Evolutionary conservation across 176 grass and related monocot genomes (phyloP).

Genomic region (Musa acuminata): DNA sequence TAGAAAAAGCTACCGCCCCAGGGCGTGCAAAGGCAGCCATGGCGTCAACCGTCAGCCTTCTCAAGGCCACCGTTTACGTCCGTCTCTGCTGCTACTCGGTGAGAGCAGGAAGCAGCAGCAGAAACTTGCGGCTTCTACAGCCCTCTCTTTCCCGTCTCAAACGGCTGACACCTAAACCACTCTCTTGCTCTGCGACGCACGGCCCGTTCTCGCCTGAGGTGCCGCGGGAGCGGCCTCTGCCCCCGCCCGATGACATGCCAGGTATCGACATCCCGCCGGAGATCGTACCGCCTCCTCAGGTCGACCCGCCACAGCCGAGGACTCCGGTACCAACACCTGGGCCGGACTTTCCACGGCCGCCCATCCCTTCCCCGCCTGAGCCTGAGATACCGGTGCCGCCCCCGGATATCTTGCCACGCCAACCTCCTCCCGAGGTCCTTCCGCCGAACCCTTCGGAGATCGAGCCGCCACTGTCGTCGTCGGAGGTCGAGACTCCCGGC

Average conservation of each 20-base stretch:
- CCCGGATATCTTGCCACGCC: constrained; percentile 25
- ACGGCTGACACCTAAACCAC: not conserved
- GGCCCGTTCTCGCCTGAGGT: constrained; percentile 17
- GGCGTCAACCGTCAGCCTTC: not conserved
- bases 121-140: not conserved
- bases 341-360: constrained; percentile 40
- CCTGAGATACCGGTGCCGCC: constrained; percentile 53
- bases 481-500: constrained; percentile 14
- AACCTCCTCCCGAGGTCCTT: constrained; percentile 21
- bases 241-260: constrained; percentile 26
- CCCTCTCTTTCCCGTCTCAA: not conserved
- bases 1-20: too few relatives aligned
- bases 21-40: not conserved
- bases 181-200: not conserved
- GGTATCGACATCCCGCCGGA: constrained; percentile 41
- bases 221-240: constrained; percentile 5
- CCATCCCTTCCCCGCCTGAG: constrained; percentile 38
- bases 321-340: constrained; percentile 22
- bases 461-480: constrained; percentile 9
- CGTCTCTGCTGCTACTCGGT: not conserved
- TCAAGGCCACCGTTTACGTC: not conserved
- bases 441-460: constrained; percentile 20
- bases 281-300: constrained; percentile 31
- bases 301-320: constrained; percentile 26
- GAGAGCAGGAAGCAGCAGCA: not conserved